These are phyloP conservation scores for Trichoderma sp. DNA, from an alignment of 2,329 filamentous ascomycete species.

Conservation along the genomic window DNA sequence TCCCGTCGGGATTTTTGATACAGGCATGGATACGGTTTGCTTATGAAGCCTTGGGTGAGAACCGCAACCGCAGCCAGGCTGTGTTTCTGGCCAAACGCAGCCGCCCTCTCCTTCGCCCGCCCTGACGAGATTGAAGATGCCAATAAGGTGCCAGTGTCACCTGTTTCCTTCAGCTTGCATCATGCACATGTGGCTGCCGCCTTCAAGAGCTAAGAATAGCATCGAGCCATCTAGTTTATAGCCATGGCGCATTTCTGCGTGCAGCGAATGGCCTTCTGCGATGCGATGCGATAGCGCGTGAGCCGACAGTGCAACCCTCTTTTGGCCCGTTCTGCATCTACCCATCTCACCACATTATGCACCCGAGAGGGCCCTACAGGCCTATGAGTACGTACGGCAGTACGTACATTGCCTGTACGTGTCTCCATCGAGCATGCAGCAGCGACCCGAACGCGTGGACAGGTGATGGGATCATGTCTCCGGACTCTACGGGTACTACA, in stretches of 20 bases:
- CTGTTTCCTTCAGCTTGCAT: constrained; percentile 5
- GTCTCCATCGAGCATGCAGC: background rate
- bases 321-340: background rate
- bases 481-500: background rate
- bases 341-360: constrained; percentile 14
- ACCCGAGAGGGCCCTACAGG: background rate
- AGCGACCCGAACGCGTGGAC: background rate
- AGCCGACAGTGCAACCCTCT: constrained; percentile 8
- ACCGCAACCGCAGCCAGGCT: background rate
- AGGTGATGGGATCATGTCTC: background rate
- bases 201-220: constrained; percentile 15
- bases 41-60: background rate
- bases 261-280: background rate
- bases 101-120: background rate
- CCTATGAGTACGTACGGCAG: background rate
- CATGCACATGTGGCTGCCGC: constrained; percentile 10
- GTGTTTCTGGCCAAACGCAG: background rate
- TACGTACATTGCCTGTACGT: background rate
- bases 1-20: background rate
- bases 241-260: background rate
- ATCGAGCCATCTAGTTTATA: background rate
- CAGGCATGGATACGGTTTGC: background rate
- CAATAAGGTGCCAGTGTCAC: background rate
- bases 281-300: background rate
- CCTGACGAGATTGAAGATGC: background rate